Evolutionary conservation across 2,329 filamentous ascomycete species (phyloP).

Genomic region (Lasiodiplodia sp.): DNA sequence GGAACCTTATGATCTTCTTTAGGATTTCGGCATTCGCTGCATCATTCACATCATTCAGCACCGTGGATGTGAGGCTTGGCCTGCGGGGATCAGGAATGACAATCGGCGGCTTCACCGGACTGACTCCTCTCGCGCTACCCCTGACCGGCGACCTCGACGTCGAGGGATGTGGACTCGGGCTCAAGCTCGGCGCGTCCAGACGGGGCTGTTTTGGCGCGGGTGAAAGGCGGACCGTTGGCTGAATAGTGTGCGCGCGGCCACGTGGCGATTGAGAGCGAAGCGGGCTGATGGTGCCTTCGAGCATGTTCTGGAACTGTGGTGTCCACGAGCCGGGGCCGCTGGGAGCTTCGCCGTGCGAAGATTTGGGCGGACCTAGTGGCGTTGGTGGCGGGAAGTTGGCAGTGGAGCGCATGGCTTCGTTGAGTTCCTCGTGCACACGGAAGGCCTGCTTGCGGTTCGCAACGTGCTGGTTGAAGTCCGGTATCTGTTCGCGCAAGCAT

Average conservation of each 20-base stretch:
- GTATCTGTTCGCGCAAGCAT: constrained; percentile 51
- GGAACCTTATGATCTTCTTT: constrained; percentile 46
- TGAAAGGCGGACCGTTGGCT: constrained; percentile 8
- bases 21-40: constrained; percentile 40
- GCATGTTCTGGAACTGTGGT: constrained; percentile 43
- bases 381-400: constrained; percentile 36
- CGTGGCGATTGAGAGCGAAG: constrained; percentile 45
- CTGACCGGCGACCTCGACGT: constrained; percentile 3
- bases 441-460: constrained; percentile 59
- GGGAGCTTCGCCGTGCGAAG: constrained; percentile 24
- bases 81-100: not conserved
- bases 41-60: constrained; percentile 28
- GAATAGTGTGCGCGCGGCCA: constrained; percentile 40
- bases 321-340: constrained; percentile 43
- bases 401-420: constrained; percentile 46
- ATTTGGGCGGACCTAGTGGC: constrained; percentile 28
- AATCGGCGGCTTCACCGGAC: not conserved
- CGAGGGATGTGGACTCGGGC: constrained; percentile 5
- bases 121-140: constrained; percentile 4
- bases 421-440: constrained; percentile 54
- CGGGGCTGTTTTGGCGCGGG: constrained; percentile 3
- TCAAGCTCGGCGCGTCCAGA: not conserved
- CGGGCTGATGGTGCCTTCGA: constrained; percentile 41
- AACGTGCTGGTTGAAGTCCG: constrained; percentile 57
- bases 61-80: constrained; percentile 1